phyloP scores from a whole-genome alignment of 257 asterid genomes.

The Rauvolfia tetraphylla region DNA sequence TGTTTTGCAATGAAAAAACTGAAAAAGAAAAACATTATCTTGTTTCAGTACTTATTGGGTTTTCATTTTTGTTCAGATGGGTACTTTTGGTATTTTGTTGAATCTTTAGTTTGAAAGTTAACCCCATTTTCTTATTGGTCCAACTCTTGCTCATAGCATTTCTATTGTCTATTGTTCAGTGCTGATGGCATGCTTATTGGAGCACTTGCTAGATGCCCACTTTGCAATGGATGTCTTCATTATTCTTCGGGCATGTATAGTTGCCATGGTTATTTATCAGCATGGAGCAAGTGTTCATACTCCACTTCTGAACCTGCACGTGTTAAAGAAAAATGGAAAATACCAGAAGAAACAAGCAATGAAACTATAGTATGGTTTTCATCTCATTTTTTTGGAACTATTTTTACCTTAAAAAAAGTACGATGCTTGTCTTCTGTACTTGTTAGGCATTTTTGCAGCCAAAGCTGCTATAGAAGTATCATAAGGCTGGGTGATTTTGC shows the following conservation, averaged over 20 bases:
- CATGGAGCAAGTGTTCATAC: conserved; percentile 86
- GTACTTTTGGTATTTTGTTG: conserved; percentile 4
- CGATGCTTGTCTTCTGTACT: neutral
- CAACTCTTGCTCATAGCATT: conserved; percentile 7
- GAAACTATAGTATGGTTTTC: conserved; percentile 46
- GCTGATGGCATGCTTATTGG: conserved; percentile 97
- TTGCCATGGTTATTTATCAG: conserved; percentile 80
- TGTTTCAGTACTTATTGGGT: neutral
- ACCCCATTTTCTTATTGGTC: neutral
- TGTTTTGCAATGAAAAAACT: neutral
- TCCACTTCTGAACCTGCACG: conserved; percentile 72
- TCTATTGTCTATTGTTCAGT: conserved; percentile 37
- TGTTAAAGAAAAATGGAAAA: conserved; percentile 80
- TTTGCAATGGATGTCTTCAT: conserved; percentile 73
- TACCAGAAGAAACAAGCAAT: conserved; percentile 68
- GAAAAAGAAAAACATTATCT: neutral
- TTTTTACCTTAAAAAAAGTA: conserved; percentile 7
- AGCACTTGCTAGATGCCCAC: conserved; percentile 69
- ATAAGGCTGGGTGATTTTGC: conserved; percentile 19
- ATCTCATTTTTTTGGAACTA: neutral
- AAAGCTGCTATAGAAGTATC: conserved; percentile 3
- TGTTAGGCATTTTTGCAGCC: neutral
- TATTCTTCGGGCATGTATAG: conserved; percentile 77
- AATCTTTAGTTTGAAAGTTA: neutral
- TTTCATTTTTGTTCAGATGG: neutral